Evolutionary conservation across 371 early-diverging fungal species (phyloP), one percentile per base, ranked within the genome.

Genomic region (Mucor velutinosus): DNA sequence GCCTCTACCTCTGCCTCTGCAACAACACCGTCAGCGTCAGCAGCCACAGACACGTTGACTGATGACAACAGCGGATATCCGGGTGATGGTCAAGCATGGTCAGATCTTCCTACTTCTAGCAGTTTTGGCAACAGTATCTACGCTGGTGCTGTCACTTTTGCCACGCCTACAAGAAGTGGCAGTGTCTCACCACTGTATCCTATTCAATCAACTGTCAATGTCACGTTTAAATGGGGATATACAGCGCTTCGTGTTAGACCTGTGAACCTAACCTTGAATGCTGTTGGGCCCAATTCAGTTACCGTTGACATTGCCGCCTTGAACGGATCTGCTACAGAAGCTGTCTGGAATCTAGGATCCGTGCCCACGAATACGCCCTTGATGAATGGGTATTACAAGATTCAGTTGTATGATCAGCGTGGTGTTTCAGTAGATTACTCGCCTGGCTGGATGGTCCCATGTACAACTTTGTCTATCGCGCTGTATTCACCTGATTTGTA

Each of bases 321-420:
- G 55, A 43, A 58, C 7, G 74, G 74, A 0, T 33, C 58, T 12
- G 70, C 74, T 17, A 63, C 74, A 12, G 51, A 41, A 21, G 74
- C 67, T 14, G 45, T 62, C 7, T 74, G 74, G 74, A 47, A 74
- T 30, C 39, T 74, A 4, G 61, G 33, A 25, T 58, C 58, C 7
- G 33, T 33, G 6, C 60, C 60, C 39, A 29, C 51, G 25, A 21
- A 56, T 2, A 27, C 37, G 10, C 70, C 74, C 29, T 39, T 74
- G 35, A 60, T 66, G 62, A 70, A 58, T 14, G 74, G 70, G 1
- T 74, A 29, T 25, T 74, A 66, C 45, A 66, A 60, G 47, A 66
- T 74, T 4, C 58, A 59, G 12, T 17, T 74, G 19, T 70, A 64
- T n/a, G 74, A 74, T 60, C 74, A 74, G 43, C 66, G 74, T 33